Conservation (phyloP, 2,329 filamentous ascomycete genomes). For the Arthrobotrys sinensis region DNA sequence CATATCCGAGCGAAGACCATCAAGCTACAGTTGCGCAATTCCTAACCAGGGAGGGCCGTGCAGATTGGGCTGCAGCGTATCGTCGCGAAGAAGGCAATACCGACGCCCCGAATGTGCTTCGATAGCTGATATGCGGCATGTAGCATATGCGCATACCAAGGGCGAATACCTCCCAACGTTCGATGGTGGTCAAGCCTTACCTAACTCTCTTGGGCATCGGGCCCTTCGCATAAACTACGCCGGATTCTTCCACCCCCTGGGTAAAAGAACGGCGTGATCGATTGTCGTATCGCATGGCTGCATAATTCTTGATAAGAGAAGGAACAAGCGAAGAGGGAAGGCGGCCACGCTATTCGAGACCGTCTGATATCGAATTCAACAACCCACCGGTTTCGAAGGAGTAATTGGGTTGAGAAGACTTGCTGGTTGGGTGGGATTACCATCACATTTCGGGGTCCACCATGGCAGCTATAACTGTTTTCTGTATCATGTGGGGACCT, state of each 20-base stretch:
- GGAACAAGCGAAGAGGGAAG: constrained; percentile 59
- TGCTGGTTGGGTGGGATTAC: constrained; percentile 33
- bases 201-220: constrained; percentile 26
- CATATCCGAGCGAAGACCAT: constrained; percentile 37
- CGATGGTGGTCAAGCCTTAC: not conserved
- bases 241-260: constrained; percentile 31
- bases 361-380: constrained; percentile 34
- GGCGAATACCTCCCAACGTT: constrained; percentile 21
- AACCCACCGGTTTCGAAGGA: constrained; percentile 38
- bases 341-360: constrained; percentile 38
- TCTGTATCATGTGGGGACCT: constrained; percentile 48
- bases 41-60: constrained; percentile 19
- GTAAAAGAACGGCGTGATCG: constrained; percentile 40
- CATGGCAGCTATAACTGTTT: constrained; percentile 30
- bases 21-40: constrained; percentile 30
- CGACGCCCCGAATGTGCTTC: constrained; percentile 32
- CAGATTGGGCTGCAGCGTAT: constrained; percentile 32
- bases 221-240: constrained; percentile 37
- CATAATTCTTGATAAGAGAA: constrained; percentile 60
- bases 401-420: constrained; percentile 37
- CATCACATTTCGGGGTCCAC: constrained; percentile 42
- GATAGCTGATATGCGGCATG: constrained; percentile 35
- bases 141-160: constrained; percentile 32
- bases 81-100: constrained; percentile 49
- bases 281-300: constrained; percentile 61